Evolutionary conservation across 129 eudicot genomes (phyloP), one percentile per base, ranked within the genome.

Genomic region (Artemisia tridentata): DNA sequence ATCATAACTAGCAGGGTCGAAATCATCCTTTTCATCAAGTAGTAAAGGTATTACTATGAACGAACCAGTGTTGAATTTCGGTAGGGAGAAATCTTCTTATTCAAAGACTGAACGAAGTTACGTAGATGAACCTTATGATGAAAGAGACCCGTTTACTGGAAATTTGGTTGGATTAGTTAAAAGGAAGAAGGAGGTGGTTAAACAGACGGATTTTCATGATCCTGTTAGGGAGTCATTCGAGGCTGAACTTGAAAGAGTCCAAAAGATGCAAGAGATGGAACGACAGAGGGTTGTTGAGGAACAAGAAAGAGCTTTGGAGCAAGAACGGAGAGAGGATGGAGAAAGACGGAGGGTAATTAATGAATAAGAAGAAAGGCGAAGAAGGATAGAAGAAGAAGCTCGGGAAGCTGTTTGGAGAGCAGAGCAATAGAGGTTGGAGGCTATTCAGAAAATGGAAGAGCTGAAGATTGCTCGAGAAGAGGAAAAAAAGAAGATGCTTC

Each of bases 371-470:
- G 99, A 89, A 63, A 81, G 77, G 10, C 81, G 65, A 58, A 82
- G 84, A 79, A 83, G 85, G 73, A 72, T 89, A 55, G 96, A 93
- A 74, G 97, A 93, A 72, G 97, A 93, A 80, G 92, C 97, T 41
- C 81, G 83, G 45, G 97, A 89, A 74, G 92, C 96, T 82, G 87
- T 82, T 47, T 87, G 97, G 92, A 90, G 96, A 75, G 91, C 86
- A 69, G 99, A 93, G 66, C 92, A 87, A 79, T 97, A 93, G 70
- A 73, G 78, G 50, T 76, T 87, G 17, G 97, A 93, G 34, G 91
- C 88, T 46, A 71, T 85, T 63, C 81, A 66, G 63, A 87, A 61
- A 80, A 88, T 96, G 57, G 96, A 93, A 71, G 96, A 93, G 80
- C 91, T 61, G 64, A 93, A 61, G 66, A 72, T 82, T 66, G 88